A percentile compares a stretch with the other conserved stretches of the same genome.
Evolutionary conservation across 495 filamentous ascomycete species (phyloP).

Genomic region (Penicillium soppii): DNA sequence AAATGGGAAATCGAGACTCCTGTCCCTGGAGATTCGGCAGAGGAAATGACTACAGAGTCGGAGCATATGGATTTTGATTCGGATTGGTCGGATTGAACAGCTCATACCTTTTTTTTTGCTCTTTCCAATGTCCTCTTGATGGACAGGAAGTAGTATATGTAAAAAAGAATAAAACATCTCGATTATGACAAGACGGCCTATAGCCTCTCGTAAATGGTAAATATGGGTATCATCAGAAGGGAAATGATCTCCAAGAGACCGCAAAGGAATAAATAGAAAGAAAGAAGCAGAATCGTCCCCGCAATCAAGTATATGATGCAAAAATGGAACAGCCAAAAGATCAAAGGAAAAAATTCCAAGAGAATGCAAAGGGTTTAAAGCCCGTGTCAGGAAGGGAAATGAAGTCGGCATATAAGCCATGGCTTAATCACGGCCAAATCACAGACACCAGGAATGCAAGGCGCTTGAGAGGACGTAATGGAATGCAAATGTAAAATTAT

Average conservation of each 20-base stretch:
- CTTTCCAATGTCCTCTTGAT: no score
- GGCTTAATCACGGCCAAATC: not conserved
- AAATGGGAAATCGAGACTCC: no score
- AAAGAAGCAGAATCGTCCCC: not conserved
- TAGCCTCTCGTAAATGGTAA: constrained; percentile 7
- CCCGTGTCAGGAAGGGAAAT: constrained; percentile 2
- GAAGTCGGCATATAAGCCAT: constrained; percentile 5
- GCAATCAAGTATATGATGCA: not conserved
- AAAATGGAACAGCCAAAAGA: constrained; percentile 2
- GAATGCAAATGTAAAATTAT: not conserved
- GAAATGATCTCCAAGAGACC: constrained; percentile 5
- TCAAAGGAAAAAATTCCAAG: constrained; percentile 1
- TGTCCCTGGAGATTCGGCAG: no score
- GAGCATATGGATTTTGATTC: no score
- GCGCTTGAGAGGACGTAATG: not conserved
- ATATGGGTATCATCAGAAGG: constrained; percentile 41
- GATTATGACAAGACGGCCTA: constrained; percentile 4
- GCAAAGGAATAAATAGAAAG: constrained; percentile 5
- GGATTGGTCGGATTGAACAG: no score
- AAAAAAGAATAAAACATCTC: not conserved
- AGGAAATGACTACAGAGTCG: no score
- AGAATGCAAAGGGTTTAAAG: constrained; percentile 8
- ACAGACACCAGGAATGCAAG: not conserved
- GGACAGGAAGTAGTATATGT: not conserved
- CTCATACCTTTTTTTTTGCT: no score